Base-by-base conservation (phyloP, 2,329 filamentous ascomycete species). In the Exophiala aquamarina region DNA sequence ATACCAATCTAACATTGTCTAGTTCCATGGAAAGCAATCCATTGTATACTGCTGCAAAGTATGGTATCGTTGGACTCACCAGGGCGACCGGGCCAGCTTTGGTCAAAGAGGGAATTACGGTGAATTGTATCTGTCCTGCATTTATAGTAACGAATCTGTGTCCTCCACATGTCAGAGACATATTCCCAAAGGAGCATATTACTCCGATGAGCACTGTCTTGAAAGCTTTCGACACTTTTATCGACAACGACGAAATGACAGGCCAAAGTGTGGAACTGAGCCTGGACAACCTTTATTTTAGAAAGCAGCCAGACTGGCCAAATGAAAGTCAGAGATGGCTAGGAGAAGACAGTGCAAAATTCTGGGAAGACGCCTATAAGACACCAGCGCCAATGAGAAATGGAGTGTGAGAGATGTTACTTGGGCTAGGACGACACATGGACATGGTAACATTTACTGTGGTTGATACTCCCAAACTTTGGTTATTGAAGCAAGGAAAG, bases 81-180 rank as follows among this genome's bases (percentile, higher is more conserved):
- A 75, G 69, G 58, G 70, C 70, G 2, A 77, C 81, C 50, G 78
- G 73, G 2, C 70, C 73, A 41, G 67, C 69, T 1, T 82, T 81
- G 62, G 74, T 73, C 1, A 58, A 67, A 3, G 57, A 68, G 37
- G 72, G 71, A 3, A 79, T 83, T 46, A 73, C 78, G 39, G 76
- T 83, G 61, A 83, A 83, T 57, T 77, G 77, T 2, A 73, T 83
- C n/a, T 81, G 79, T 44, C 79, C 79, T 0, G 76, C 35, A 19
- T 37, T 37, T 20, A 21, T 37, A 4, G n/a, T 21, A 8, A 37
- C 35, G 8, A 37, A 37, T 19, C 14, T 37, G 7, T 34, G 32
- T n/a, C 15, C 14, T 13, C 17, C 35, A 4, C 14, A 37, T 17
- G 8, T 37, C 14, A 21, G 8, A 21, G 18, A 18, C 7, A 13